Percentiles rank a stretch among this genome's conserved stretches.
Conservation (phyloP, 1,284 basidiomycete species). For the Xerocomus nothofagi region DNA sequence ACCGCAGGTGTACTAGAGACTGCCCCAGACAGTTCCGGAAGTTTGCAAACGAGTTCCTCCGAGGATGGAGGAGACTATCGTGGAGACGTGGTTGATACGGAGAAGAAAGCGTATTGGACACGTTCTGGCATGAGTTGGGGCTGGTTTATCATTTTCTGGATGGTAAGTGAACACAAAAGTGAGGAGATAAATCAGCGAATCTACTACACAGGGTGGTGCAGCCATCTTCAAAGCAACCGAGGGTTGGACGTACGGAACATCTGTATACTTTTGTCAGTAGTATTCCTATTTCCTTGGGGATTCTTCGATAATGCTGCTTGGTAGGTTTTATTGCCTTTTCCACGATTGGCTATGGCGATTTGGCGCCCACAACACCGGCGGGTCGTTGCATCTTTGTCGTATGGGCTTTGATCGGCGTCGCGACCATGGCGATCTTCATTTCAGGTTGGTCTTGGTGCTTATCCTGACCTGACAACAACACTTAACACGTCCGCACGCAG, state of each 20-base stretch:
- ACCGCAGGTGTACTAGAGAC: not conserved
- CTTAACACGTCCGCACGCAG: conserved; percentile 35
- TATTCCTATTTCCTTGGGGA: conserved; percentile 7
- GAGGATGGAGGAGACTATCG: conserved; percentile 21
- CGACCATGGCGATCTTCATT: conserved; percentile 70
- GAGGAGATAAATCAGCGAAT: not conserved
- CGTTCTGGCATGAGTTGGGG: conserved; percentile 49
- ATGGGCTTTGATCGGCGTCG: conserved; percentile 79
- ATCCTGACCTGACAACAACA: not conserved
- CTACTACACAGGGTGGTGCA: conserved; percentile 45
- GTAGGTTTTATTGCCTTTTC: conserved; percentile 62
- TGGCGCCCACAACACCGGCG: conserved; percentile 57
- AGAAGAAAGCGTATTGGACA: conserved; percentile 46
- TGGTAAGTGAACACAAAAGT: conserved; percentile 35
- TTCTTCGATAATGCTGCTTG: conserved; percentile 4
- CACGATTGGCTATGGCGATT: conserved; percentile 74
- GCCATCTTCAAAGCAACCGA: conserved; percentile 57
- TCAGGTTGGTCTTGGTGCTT: conserved; percentile 47
- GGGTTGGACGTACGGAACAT: conserved; percentile 48
- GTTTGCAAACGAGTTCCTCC: conserved; percentile 9
- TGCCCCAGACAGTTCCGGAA: conserved; percentile 10
- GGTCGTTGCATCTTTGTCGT: conserved; percentile 79
- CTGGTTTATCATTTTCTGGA: conserved; percentile 60
- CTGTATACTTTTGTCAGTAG: conserved; percentile 73
- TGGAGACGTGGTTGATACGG: conserved; percentile 28